phyloP scores from a whole-genome alignment of 768 basidiomycete species.

The Paxillus rubicundulus region DNA sequence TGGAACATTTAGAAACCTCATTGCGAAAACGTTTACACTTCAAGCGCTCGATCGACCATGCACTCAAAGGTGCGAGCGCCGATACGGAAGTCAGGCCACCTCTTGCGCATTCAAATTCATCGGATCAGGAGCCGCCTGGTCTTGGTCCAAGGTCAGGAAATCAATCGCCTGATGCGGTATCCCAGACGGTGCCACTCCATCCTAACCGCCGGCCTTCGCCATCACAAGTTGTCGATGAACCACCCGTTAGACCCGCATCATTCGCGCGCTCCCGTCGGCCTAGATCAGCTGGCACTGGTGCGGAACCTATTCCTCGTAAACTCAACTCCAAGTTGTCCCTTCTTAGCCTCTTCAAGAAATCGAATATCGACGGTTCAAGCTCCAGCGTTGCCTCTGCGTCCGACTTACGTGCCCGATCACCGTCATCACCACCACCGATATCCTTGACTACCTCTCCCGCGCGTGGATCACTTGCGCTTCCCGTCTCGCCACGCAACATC shows the following conservation, averaged over 20 bases:
- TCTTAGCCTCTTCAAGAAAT: slow-evolving; percentile 70
- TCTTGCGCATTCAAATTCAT: slow-evolving; percentile 2
- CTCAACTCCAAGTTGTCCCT: slow-evolving; percentile 72
- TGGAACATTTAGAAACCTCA: slow-evolving; percentile 30
- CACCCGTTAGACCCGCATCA: slow-evolving; percentile 31
- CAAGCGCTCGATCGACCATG: slow-evolving; percentile 78
- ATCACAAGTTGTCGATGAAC: slow-evolving; percentile 47
- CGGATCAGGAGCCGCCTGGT: slow-evolving; percentile 15
- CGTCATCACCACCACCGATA: slow-evolving; percentile 28
- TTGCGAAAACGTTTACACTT: slow-evolving; percentile 57
- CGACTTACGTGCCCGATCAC: slow-evolving; percentile 26
- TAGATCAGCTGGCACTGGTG: slow-evolving; percentile 68
- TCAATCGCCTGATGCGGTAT: background rate
- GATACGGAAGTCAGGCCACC: slow-evolving; percentile 28
- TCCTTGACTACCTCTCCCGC: slow-evolving; percentile 21
- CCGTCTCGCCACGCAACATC: slow-evolving; percentile 30
- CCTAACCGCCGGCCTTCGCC: slow-evolving; percentile 65
- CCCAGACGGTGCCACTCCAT: slow-evolving; percentile 21
- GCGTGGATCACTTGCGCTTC: slow-evolving; percentile 13
- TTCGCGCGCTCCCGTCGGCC: slow-evolving; percentile 50
- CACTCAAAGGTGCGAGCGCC: slow-evolving; percentile 45
- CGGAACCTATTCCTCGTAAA: slow-evolving; percentile 48
- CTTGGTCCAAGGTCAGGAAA: slow-evolving; percentile 5
- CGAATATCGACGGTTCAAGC: slow-evolving; percentile 37
- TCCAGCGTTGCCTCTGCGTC: slow-evolving; percentile 35